Percentiles rank a stretch among this genome's conserved stretches.
These are phyloP conservation scores for Termitomyces heimii DNA, from an alignment of 768 basidiomycete species.

Conservation along the genomic window DNA sequence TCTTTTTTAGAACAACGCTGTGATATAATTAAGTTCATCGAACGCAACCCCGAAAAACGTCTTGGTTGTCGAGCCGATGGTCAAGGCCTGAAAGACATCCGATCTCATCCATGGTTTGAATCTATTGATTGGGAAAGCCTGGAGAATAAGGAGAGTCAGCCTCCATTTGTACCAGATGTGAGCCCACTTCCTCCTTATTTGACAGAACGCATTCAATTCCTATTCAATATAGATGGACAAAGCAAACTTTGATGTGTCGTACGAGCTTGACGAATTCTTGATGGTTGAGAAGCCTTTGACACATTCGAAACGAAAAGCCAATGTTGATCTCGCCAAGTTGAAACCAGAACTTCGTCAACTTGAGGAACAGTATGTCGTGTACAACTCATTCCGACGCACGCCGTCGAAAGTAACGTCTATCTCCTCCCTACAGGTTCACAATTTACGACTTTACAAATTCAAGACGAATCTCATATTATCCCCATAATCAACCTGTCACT, in stretches of 20 bases:
- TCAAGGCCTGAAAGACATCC: conserved; percentile 74
- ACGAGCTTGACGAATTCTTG: conserved; percentile 95
- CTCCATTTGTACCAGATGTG: conserved; percentile 92
- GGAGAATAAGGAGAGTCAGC: conserved; percentile 60
- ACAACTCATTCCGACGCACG: conserved; percentile 2
- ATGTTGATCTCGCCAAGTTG: conserved; percentile 80
- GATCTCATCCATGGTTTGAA: conserved; percentile 80
- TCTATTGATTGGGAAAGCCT: conserved; percentile 77
- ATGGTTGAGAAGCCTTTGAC: conserved; percentile 98
- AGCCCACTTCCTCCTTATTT: conserved; percentile 26
- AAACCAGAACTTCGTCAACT: conserved; percentile 88
- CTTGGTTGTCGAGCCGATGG: conserved; percentile 73
- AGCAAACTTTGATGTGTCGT: conserved; percentile 97
- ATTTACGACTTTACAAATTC: conserved; percentile 79
- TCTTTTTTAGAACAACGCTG: conserved; percentile 9
- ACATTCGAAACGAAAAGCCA: conserved; percentile 86
- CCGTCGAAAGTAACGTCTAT: not conserved
- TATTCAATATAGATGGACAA: conserved; percentile 65
- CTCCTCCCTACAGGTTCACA: conserved; percentile 59
- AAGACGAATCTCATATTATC: conserved; percentile 80
- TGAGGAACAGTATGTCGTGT: conserved; percentile 75
- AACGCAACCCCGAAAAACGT: conserved; percentile 71
- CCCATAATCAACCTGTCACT: conserved; percentile 64
- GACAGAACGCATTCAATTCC: conserved; percentile 3
- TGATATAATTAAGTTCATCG: conserved; percentile 58